phyloP scores from a whole-genome alignment of 495 filamentous ascomycete genomes.

The Xylaria intraflava region DNA sequence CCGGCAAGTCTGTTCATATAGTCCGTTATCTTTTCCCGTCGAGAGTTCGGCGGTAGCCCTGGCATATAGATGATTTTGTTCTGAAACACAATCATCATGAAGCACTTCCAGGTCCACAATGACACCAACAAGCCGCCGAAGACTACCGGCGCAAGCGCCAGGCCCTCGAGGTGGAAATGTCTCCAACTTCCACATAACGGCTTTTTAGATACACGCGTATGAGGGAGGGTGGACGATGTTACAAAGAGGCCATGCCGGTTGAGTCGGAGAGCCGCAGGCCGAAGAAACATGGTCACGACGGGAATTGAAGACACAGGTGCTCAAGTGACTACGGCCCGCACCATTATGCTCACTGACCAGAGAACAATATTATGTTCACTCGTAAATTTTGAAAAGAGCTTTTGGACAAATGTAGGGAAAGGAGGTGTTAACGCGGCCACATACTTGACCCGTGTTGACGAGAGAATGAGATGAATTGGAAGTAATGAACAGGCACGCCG shows the following conservation, averaged over 20 bases:
- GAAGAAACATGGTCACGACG: background rate
- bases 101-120: slow-evolving; percentile 73
- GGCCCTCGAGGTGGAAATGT: slow-evolving; percentile 43
- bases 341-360: background rate
- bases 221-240: background rate
- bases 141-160: slow-evolving; percentile 57
- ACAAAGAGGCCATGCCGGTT: background rate
- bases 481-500: too few relatives aligned
- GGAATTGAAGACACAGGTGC: background rate
- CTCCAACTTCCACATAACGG: slow-evolving; percentile 11
- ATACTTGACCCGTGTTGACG: too few relatives aligned
- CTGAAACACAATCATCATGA: slow-evolving; percentile 74
- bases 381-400: too few relatives aligned
- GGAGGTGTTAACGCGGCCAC: too few relatives aligned
- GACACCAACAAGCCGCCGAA: slow-evolving; percentile 59
- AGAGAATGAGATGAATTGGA: too few relatives aligned
- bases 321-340: background rate
- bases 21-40: slow-evolving; percentile 53
- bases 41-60: slow-evolving; percentile 55
- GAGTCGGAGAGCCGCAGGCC: background rate
- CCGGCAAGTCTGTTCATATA: slow-evolving; percentile 52
- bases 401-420: too few relatives aligned
- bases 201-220: background rate
- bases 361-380: background rate
- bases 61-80: slow-evolving; percentile 84